Conservation (phyloP, 495 filamentous ascomycete genomes). For the Pseudoneurospora amorphoporcata region DNA sequence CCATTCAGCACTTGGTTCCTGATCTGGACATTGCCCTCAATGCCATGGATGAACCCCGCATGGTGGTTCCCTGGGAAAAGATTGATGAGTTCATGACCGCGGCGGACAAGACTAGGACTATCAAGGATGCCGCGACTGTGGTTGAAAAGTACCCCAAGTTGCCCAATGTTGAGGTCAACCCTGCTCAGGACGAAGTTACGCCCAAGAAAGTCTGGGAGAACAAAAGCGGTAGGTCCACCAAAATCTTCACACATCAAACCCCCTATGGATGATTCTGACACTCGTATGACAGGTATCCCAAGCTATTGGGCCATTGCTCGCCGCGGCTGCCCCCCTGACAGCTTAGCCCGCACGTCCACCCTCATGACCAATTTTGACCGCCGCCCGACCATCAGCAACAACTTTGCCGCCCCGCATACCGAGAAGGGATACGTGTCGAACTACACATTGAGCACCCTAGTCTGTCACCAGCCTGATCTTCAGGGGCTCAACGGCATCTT, state of each 20-base stretch:
- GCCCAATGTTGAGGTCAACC: slow-evolving; percentile 18
- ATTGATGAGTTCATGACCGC: slow-evolving; percentile 46
- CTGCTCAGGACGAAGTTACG: slow-evolving; percentile 14
- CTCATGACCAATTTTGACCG: slow-evolving; percentile 30
- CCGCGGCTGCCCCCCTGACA: slow-evolving; percentile 50
- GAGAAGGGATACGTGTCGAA: slow-evolving; percentile 53
- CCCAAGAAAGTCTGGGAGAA: slow-evolving; percentile 32
- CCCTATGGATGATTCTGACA: slow-evolving; percentile 9
- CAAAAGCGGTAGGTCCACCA: slow-evolving; percentile 23
- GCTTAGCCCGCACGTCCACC: slow-evolving; percentile 40
- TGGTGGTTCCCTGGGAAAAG: slow-evolving; percentile 57
- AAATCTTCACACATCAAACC: neutral
- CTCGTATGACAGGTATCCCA: slow-evolving; percentile 14
- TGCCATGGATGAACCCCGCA: slow-evolving; percentile 56
- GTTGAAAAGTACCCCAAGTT: slow-evolving; percentile 24
- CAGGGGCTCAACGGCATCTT: slow-evolving; percentile 59
- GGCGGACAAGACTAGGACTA: slow-evolving; percentile 38
- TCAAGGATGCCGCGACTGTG: slow-evolving; percentile 25
- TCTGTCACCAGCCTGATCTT: slow-evolving; percentile 53
- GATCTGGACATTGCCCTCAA: slow-evolving; percentile 67
- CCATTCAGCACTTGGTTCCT: slow-evolving; percentile 49
- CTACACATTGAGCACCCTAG: slow-evolving; percentile 52
- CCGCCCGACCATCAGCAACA: slow-evolving; percentile 32
- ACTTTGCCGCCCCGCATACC: slow-evolving; percentile 30
- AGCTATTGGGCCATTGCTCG: slow-evolving; percentile 55